Evolutionary conservation across 257 asterid genomes (phyloP), one percentile per base, ranked within the genome.

Genomic region (Petunia secreta): DNA sequence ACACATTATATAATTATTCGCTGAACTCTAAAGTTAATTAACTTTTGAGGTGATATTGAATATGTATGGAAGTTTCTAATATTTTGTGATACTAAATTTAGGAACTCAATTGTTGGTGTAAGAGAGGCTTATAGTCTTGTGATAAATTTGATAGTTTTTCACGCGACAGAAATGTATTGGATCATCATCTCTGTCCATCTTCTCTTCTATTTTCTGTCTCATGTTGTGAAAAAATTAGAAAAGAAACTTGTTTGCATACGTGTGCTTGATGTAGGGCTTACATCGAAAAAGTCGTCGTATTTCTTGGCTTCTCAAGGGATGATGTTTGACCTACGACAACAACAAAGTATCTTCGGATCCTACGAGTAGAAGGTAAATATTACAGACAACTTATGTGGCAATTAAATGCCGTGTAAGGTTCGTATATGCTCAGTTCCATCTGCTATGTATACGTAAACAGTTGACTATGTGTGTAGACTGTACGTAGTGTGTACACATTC

Each of bases 211-310:
- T 25, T 25, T 25, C 25, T 25, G 25, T 25, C 25, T 25, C 25
- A 25, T 25, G 25, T 25, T 25, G 25, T 25, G 25, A 25, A 25
- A 25, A 25, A 25, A 25, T 25, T 25, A 25, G 25, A 25, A 25
- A 25, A 52, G 2, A 52, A 0, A 1, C 2, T 48, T 10, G n/a
- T 71, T 48, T 3, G 34, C 44, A 71, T 11, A 87, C 85, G 85
- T 84, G 46, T 25, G 71, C 40, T 73, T 88, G 88, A 84, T 84
- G 76, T 73, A 36, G 0, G 66, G 58, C 44, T 85, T 85, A 86
- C 91, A 81, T 66, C 40, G 83, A 75, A 34, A 52, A 78, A 48
- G 81, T 48, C 57, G n/a, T 68, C 25, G 25, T 25, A 25, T 25
- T 25, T 25, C 25, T 25, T 25, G 25, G 25, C 25, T 25, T 25